Conservation (phyloP, 768 basidiomycete genomes). For the Rhodotorula graminis region DNA sequence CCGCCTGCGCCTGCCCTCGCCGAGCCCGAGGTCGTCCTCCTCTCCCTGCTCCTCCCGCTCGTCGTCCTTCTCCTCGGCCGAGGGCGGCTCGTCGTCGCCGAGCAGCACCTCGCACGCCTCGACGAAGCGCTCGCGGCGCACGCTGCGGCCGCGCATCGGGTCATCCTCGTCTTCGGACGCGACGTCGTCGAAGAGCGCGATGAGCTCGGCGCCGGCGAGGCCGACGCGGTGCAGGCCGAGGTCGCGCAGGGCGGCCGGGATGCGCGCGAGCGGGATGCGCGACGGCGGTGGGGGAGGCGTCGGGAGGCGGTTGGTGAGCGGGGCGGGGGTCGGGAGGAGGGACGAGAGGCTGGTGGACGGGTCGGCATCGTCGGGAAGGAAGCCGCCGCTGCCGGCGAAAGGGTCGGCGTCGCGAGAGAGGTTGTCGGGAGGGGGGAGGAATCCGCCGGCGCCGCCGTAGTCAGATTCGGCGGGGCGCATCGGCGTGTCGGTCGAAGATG, state of each 20-base stretch:
- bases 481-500: not conserved
- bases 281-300: not conserved
- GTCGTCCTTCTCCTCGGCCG: not conserved
- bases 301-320: not conserved
- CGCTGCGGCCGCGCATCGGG: slow-evolving; percentile 13
- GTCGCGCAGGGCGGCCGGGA: slow-evolving; percentile 9
- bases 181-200: slow-evolving; percentile 28
- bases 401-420: too few species aligned
- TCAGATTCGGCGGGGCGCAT: not conserved
- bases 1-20: slow-evolving; percentile 1
- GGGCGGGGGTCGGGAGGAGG: slow-evolving; percentile 10
- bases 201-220: slow-evolving; percentile 2
- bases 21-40: not conserved
- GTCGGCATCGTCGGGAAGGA: not conserved
- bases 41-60: not conserved
- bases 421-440: not conserved
- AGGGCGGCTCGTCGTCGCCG: not conserved
- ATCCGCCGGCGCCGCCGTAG: not conserved
- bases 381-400: not conserved
- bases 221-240: slow-evolving; percentile 6
- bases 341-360: not conserved
- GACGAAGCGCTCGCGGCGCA: slow-evolving; percentile 20
- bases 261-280: slow-evolving; percentile 12
- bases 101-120: slow-evolving; percentile 23
- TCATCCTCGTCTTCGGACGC: slow-evolving; percentile 22